These are phyloP conservation scores for Arabidopsis suecica DNA, from an alignment of 345 rosid genomes.

Conservation along the genomic window DNA sequence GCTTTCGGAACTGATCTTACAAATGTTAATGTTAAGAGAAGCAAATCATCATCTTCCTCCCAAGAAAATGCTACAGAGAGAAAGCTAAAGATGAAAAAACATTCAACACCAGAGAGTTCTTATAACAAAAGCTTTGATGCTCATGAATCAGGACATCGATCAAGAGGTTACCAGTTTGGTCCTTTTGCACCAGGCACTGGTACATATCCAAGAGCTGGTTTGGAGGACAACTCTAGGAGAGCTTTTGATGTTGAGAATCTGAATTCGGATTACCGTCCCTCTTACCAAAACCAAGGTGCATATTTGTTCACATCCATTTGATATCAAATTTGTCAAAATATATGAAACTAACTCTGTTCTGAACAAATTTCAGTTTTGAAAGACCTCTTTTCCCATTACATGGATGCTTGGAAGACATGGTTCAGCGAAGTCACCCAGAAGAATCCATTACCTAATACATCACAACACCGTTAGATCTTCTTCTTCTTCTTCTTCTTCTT, in stretches of 20 bases:
- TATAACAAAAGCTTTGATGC: constrained; percentile 46
- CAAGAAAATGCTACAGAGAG: constrained; percentile 42
- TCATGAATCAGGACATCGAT: constrained; percentile 49
- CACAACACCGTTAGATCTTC: constrained; percentile 40
- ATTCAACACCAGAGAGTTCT: constrained; percentile 46
- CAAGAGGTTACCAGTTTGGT: constrained; percentile 68
- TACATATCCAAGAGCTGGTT: constrained; percentile 36
- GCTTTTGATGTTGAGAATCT: constrained; percentile 66
- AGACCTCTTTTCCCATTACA: constrained; percentile 86
- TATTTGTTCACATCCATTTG: background rate
- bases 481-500: background rate
- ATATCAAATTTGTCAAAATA: background rate
- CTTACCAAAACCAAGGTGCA: constrained; percentile 78
- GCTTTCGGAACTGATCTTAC: constrained; percentile 79
- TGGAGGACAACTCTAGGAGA: constrained; percentile 44
- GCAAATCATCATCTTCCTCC: constrained; percentile 46
- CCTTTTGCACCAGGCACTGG: constrained; percentile 68
- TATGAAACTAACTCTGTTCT: constrained; percentile 9
- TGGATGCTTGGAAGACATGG: constrained; percentile 95
- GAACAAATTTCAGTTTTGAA: constrained; percentile 62
- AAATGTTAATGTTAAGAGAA: constrained; percentile 57
- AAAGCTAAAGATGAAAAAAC: constrained; percentile 46
- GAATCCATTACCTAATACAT: constrained; percentile 50
- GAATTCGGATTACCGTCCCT: constrained; percentile 63
- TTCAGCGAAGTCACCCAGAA: constrained; percentile 70